phyloP scores from a whole-genome alignment of 202 grass and related monocot species.

The Schoenoplectus triqueter region DNA sequence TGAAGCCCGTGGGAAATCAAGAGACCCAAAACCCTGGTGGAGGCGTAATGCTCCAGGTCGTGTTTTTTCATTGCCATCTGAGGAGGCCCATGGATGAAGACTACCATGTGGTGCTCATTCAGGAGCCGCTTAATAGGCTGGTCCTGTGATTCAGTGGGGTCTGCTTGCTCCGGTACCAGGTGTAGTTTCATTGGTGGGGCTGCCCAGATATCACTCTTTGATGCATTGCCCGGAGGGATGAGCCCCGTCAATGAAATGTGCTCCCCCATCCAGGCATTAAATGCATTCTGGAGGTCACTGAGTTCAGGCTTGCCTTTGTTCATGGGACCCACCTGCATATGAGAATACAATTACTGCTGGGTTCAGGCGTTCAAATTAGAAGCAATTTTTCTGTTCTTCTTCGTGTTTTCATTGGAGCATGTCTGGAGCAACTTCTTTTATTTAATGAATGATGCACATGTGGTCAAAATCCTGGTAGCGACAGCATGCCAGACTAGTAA shows the following conservation, averaged over 20 bases:
- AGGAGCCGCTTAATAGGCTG: not conserved
- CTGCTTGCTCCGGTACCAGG: not conserved
- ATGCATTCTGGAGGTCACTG: constrained; percentile 4
- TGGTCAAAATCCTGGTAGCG: not conserved
- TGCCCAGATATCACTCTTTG: not conserved
- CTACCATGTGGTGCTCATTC: constrained; percentile 24
- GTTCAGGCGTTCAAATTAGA: not conserved
- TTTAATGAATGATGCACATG: not conserved
- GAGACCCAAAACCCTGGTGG: constrained; percentile 14
- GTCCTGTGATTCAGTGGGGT: not conserved
- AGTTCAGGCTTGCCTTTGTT: not conserved
- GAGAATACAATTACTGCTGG: not conserved
- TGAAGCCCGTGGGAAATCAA: constrained; percentile 9
- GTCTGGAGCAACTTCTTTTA: not conserved
- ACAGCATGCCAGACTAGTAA: not conserved
- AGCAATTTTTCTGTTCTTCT: not conserved
- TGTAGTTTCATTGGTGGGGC: constrained; percentile 2
- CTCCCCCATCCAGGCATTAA: constrained; percentile 18
- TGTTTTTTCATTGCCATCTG: not conserved
- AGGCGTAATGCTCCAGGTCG: constrained; percentile 13
- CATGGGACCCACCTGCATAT: constrained; percentile 13
- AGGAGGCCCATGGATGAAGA: constrained; percentile 18
- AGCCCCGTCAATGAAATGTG: constrained; percentile 4
- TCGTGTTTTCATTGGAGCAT: not conserved
- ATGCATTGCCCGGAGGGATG: constrained; percentile 20